Base-by-base conservation (phyloP, 352 stramenopile genomes). In the Thalassiosira ordinaria region DNA sequence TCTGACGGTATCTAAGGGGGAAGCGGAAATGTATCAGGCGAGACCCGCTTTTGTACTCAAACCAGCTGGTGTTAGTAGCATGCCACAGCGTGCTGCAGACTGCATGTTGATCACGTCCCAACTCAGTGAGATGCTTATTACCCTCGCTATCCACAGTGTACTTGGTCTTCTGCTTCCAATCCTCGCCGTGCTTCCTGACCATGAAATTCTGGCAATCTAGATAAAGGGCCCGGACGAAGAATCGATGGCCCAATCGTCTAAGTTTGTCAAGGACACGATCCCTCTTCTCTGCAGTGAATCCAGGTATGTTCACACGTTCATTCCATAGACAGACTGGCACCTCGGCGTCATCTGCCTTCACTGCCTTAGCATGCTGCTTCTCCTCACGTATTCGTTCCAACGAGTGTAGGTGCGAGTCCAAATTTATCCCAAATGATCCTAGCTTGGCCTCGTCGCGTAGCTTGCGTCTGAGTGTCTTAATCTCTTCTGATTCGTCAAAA, bases 301-400 rank as follows among this genome's bases (percentile, higher is more conserved):
- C 47, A 59, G 11, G 16, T 22, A 41, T 41, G 46, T 33, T 18
- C 35, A 81, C 47, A 5, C 57, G 41, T 14, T 74, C 60, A 51
- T 73, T 65, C 75, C 75, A 83, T n/a, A 83, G 44, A 41, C 64
- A 64, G 0, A 52, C 22, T 14, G 75, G 75, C 0, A 83, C 67
- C n/a, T 65, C 61, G 0, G 66, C 60, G 47, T 74, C 52, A 53
- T 79, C 66, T 26, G 61, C 22, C 46, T 78, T 83, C 0, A 59
- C 41, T 22, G 65, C 74, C 51, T 80, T 80, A 8, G 53, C 8
- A 16, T 35, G 53, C 11, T 51, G 11, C 29, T 61, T 61, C 27
- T 59, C 41, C 26, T 59, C 22, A 4, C 22, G n/a, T 9, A 66
- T 53, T 2, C 33, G 16, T 6, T 20, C 16, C 2, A 64, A 20